Conservation (phyloP, 2,329 filamentous ascomycete species). For the Fusarium dlaminii region DNA sequence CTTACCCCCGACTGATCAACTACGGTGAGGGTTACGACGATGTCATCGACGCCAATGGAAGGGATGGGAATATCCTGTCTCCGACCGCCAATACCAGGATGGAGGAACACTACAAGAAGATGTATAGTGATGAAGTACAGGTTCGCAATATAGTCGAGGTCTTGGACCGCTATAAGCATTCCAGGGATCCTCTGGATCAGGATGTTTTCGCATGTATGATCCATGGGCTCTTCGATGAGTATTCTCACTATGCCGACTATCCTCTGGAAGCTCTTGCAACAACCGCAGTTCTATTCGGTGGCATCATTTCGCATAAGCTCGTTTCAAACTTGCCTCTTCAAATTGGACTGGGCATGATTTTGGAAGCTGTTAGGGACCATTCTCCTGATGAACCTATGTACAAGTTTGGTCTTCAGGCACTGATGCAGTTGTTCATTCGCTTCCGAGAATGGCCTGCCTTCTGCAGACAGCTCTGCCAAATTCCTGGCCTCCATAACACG, state of each 20-base stretch:
- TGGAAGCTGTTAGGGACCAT: conserved; percentile 93
- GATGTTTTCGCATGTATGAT: conserved; percentile 99
- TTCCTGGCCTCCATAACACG: conserved; percentile 83
- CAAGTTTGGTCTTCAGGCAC: conserved; percentile 94
- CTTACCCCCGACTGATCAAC: conserved; percentile 94
- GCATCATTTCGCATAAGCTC: conserved; percentile 92
- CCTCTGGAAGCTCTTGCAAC: conserved; percentile 95
- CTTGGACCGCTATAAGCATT: conserved; percentile 87
- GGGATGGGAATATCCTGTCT: conserved; percentile 82
- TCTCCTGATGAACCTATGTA: conserved; percentile 90
- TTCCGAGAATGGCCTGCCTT: conserved; percentile 96
- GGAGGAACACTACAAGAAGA: conserved; percentile 97
- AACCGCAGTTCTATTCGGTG: conserved; percentile 94
- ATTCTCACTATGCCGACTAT: conserved; percentile 93
- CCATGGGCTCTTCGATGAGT: conserved; percentile 96
- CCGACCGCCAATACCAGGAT: conserved; percentile 85
- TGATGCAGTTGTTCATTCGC: conserved; percentile 85
- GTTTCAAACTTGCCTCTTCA: conserved; percentile 91
- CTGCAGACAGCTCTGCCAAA: conserved; percentile 84
- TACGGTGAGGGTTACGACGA: conserved; percentile 94
- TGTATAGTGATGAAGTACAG: conserved; percentile 92
- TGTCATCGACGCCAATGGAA: conserved; percentile 86
- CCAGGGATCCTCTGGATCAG: conserved; percentile 83
- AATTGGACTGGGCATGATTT: conserved; percentile 94
- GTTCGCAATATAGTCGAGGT: conserved; percentile 87